These are phyloP conservation scores for Flaveria trinervia DNA, from an alignment of 129 eudicot species.

Conservation along the genomic window DNA sequence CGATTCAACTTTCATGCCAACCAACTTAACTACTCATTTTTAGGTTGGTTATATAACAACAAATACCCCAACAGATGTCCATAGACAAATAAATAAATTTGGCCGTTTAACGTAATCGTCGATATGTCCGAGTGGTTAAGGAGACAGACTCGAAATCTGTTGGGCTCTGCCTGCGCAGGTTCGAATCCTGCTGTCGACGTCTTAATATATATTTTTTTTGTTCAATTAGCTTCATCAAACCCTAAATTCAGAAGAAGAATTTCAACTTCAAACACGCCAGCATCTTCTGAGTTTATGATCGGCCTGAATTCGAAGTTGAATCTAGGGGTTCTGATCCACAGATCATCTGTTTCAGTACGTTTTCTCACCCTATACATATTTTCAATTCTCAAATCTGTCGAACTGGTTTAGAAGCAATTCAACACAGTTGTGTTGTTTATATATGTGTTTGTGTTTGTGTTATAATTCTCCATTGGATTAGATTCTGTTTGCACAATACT, in stretches of 20 bases:
- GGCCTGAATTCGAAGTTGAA: neutral
- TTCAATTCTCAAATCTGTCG: too few relatives aligned
- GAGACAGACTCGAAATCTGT: slow-evolving; percentile 98
- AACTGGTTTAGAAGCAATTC: too few relatives aligned
- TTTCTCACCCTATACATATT: slow-evolving; percentile 2
- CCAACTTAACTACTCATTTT: too few relatives aligned
- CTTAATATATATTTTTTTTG: neutral
- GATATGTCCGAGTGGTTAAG: slow-evolving; percentile 99
- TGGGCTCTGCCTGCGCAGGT: slow-evolving; percentile 99
- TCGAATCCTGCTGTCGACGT: slow-evolving; percentile 97
- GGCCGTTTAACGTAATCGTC: slow-evolving; percentile 5
- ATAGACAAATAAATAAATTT: too few relatives aligned
- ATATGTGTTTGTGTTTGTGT: too few relatives aligned
- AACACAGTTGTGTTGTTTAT: neutral
- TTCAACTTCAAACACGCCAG: neutral
- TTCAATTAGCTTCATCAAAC: neutral
- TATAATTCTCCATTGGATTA: too few relatives aligned
- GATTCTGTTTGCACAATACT: too few relatives aligned
- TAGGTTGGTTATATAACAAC: too few relatives aligned
- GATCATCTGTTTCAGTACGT: neutral
- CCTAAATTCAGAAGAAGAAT: neutral
- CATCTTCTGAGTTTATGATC: neutral
- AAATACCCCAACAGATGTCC: too few relatives aligned
- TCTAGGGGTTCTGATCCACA: neutral
- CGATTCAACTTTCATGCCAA: neutral